Conservation (phyloP, 768 basidiomycete genomes). For the Phallus indusiatus region DNA sequence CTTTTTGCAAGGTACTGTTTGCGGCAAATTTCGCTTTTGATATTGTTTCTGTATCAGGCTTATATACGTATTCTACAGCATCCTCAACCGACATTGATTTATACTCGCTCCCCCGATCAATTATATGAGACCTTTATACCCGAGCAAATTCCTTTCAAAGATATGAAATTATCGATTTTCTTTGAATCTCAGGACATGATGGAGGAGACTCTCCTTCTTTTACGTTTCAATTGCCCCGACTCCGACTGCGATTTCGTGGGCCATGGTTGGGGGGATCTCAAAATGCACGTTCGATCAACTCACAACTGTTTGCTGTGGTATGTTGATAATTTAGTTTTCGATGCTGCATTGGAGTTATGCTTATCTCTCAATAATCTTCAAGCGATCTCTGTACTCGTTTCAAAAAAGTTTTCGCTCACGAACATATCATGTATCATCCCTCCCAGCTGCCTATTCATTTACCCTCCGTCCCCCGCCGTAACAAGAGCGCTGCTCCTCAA, state of each 20-base stretch:
- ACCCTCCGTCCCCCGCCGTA: slow-evolving; percentile 50
- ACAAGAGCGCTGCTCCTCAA: slow-evolving; percentile 23
- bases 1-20: slow-evolving; percentile 80
- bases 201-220: slow-evolving; percentile 84
- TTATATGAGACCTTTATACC: slow-evolving; percentile 50
- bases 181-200: slow-evolving; percentile 93
- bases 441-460: slow-evolving; percentile 61
- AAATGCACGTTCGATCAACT: slow-evolving; percentile 65
- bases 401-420: slow-evolving; percentile 95
- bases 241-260: slow-evolving; percentile 74
- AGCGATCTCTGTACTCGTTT: slow-evolving; percentile 81
- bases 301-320: slow-evolving; percentile 83
- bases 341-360: not conserved
- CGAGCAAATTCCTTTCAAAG: slow-evolving; percentile 51
- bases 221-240: slow-evolving; percentile 93
- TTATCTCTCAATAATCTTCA: not conserved
- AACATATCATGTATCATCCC: slow-evolving; percentile 76
- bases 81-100: slow-evolving; percentile 64
- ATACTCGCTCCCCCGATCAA: slow-evolving; percentile 56
- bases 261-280: slow-evolving; percentile 84
- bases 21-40: not conserved
- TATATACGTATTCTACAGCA: slow-evolving; percentile 33
- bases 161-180: slow-evolving; percentile 61
- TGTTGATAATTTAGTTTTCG: slow-evolving; percentile 21
- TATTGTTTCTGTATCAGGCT: not conserved